These are phyloP conservation scores for Sinapis alba DNA, from an alignment of 441 rosid species.

Conservation along the genomic window DNA sequence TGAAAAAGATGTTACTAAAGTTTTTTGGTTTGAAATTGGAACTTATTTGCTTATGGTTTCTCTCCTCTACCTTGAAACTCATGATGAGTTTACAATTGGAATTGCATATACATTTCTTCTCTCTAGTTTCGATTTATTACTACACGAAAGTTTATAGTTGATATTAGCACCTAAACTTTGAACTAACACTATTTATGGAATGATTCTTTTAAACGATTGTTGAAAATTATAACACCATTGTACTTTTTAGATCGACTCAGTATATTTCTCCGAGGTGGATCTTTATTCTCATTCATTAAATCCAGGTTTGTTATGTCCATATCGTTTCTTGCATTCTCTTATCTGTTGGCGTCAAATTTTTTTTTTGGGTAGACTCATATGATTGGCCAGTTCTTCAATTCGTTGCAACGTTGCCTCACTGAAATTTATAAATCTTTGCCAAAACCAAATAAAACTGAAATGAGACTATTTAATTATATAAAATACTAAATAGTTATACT, in stretches of 20 bases:
- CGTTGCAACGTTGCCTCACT: too few relatives aligned
- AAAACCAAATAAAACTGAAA: neutral
- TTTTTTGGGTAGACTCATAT: neutral
- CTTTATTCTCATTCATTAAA: neutral
- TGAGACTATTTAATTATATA: too few relatives aligned
- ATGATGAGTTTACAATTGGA: neutral
- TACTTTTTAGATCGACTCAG: neutral
- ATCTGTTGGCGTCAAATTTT: neutral
- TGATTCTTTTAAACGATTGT: neutral
- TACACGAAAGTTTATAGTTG: conserved; percentile 14
- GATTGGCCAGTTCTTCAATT: neutral
- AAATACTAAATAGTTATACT: too few relatives aligned
- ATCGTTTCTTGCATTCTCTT: neutral
- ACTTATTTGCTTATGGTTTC: conserved; percentile 16
- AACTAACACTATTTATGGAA: conserved; percentile 3
- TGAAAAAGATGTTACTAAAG: conserved; percentile 5
- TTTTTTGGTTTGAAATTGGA: conserved; percentile 4
- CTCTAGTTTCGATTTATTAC: conserved; percentile 18
- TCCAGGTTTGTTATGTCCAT: neutral
- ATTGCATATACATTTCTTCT: neutral
- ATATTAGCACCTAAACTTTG: conserved; percentile 25
- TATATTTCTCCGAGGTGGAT: neutral
- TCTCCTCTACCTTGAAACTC: conserved; percentile 26
- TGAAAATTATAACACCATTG: neutral
- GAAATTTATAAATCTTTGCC: too few relatives aligned